These are phyloP conservation scores for Penicillium expansum DNA, from an alignment of 2,329 filamentous ascomycete genomes.

Conservation along the genomic window DNA sequence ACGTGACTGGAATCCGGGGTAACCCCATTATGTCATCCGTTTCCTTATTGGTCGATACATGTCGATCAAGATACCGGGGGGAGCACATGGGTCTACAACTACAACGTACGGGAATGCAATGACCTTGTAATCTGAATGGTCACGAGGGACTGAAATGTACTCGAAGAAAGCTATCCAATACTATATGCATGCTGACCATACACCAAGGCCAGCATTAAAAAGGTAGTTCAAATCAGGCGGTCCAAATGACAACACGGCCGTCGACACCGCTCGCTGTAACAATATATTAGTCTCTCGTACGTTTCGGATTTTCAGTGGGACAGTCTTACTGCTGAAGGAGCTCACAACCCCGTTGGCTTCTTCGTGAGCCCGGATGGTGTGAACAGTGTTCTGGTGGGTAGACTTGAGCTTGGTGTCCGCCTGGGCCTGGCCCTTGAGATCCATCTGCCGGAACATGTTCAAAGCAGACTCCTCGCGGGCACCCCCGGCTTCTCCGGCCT, in stretches of 20 bases:
- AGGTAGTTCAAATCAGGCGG: constrained; percentile 43
- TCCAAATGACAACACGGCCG: constrained; percentile 78
- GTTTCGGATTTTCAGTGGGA: not conserved
- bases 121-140: not conserved
- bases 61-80: not conserved
- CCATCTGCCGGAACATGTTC: constrained; percentile 99
- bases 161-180: not conserved
- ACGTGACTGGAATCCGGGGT: constrained; percentile 10
- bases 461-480: constrained; percentile 83
- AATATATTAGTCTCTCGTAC: constrained; percentile 18
- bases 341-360: constrained; percentile 61
- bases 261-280: constrained; percentile 73
- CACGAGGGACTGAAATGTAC: not conserved
- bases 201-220: not conserved
- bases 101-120: not conserved
- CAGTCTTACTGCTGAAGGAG: constrained; percentile 79
- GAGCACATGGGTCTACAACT: not conserved
- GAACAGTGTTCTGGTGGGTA: constrained; percentile 94
- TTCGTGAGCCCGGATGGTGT: constrained; percentile 74
- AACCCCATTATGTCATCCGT: constrained; percentile 8
- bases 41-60: not conserved
- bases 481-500: constrained; percentile 58
- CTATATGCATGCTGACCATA: not conserved
- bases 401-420: constrained; percentile 95
- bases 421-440: constrained; percentile 87